These are phyloP conservation scores for Trichoderma brevicompactum DNA, from an alignment of 2,329 filamentous ascomycete genomes.

Conservation along the genomic window DNA sequence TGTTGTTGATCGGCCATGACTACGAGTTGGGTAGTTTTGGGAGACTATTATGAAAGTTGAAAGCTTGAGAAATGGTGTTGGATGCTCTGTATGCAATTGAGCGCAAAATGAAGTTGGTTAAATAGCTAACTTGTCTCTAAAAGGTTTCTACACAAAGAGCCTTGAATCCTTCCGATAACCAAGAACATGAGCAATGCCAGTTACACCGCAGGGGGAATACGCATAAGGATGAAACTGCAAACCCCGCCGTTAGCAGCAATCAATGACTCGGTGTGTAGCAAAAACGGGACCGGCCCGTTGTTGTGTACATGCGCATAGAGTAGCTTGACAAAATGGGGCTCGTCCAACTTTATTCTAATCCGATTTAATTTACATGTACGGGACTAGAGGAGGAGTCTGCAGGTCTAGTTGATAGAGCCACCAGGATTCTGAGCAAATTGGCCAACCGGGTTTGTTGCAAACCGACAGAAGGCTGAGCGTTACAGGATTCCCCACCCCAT, in stretches of 20 bases:
- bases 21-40: background rate
- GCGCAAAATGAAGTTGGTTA: background rate
- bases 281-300: constrained; percentile 12
- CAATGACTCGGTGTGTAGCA: constrained; percentile 1
- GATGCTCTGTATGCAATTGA: background rate
- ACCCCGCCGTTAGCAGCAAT: background rate
- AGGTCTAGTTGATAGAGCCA: background rate
- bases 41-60: background rate
- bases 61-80: background rate
- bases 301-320: background rate
- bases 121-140: background rate
- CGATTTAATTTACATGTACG: background rate
- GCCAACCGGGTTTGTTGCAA: background rate
- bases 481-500: background rate
- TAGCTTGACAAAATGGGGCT: too few relatives aligned
- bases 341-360: background rate
- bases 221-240: background rate
- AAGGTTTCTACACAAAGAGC: background rate
- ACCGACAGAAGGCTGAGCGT: background rate
- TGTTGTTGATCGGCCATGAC: constrained; percentile 15
- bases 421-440: background rate
- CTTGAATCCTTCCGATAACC: background rate
- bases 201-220: background rate
- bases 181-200: background rate
- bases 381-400: background rate